Evolutionary conservation across 495 filamentous ascomycete species (phyloP), one percentile per base, ranked within the genome.

Genomic region (Talaromyces thailandensis): DNA sequence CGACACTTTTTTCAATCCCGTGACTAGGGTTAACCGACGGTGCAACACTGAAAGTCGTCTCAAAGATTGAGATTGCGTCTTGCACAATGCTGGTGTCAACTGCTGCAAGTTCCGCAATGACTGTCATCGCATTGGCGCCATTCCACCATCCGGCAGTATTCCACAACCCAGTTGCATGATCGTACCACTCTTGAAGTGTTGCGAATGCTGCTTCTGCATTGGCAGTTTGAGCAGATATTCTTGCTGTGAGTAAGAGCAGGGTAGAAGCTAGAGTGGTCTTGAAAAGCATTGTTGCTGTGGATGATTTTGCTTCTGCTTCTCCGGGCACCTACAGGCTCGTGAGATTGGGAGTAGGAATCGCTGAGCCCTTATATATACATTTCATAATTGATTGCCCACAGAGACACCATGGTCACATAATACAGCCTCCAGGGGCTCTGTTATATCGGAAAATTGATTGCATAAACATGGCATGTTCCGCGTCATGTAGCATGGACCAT

Each of bases 91-190:
- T 68, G 5, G 69, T 62, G 63, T 84, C 79, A 16, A 81, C 40
- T 9, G 73, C 63, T 16, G 84, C 85, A 64, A 87, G 79, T 66
- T 91, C 85, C 63, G 79, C 83, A 40, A 90, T 68, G 25, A 79
- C 76, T 2, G 86, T 89, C 63, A 91, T 70, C 60, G 78, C 80
- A 69, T 90, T 92, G 61, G 84, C 88, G 43, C 81, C 83, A 71
- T 91, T 89, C 89, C 89, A 92, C 89, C 89, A 92, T 2, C 84
- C 84, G 26, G 76, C 79, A 0, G 82, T 86, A 64, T 83, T 69
- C 85, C 86, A 91, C 11, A 89, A 73, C 16, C 88, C 88, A 0
- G 78, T 86, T 7, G 65, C 64, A 3, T 62, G 58, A 67, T 89
- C 81, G 64, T 90, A 91, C 84, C 84, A 90, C 24, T 51, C 61